These are phyloP conservation scores for Thelonectria olida DNA, from an alignment of 2,329 filamentous ascomycete species.

Conservation along the genomic window DNA sequence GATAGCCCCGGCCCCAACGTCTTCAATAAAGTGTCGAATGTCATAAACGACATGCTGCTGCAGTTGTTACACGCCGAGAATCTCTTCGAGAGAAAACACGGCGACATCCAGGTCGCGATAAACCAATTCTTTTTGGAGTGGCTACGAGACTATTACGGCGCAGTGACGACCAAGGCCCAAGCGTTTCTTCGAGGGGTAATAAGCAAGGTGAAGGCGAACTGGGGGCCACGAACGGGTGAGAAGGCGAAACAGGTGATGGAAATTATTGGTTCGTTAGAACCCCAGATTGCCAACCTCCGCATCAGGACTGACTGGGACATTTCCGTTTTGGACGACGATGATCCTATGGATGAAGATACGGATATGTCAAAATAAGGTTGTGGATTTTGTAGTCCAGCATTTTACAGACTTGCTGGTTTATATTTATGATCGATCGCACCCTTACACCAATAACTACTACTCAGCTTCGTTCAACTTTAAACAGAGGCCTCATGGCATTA, in stretches of 20 bases:
- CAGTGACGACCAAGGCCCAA: not conserved
- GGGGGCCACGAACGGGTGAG: not conserved
- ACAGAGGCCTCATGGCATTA: not conserved
- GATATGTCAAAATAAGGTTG: constrained; percentile 3
- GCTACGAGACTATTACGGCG: not conserved
- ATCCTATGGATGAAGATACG: constrained; percentile 1
- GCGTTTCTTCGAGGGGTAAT: not conserved
- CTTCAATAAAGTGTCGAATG: not conserved
- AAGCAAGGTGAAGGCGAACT: not conserved
- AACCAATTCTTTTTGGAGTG: not conserved
- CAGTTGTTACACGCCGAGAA: not conserved
- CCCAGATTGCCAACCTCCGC: not conserved
- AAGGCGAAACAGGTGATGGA: not conserved
- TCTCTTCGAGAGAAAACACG: not conserved
- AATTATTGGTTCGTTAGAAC: not conserved
- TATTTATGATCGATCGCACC: not conserved
- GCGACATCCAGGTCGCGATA: not conserved
- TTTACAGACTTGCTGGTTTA: not conserved
- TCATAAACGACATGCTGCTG: not conserved
- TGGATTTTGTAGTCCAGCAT: constrained; percentile 1
- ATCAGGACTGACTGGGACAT: not conserved
- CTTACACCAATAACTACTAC: not conserved
- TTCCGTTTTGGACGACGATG: not conserved
- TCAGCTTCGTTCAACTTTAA: not conserved
- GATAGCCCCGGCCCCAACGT: not conserved